Conservation (phyloP, 768 basidiomycete genomes). For the Suillus spraguei region DNA sequence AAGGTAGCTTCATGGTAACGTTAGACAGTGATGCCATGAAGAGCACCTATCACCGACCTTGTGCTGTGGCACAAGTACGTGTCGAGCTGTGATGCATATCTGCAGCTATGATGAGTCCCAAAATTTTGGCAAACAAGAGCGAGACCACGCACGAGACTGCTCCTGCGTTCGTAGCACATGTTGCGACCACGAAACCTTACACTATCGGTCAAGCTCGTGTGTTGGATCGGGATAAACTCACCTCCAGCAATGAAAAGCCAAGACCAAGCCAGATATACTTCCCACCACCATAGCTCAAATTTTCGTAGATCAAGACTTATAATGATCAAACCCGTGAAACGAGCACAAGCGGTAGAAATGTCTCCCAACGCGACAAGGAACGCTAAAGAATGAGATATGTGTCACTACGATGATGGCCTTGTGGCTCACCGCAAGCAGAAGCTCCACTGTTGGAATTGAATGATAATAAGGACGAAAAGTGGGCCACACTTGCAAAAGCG, state of each 20-base stretch:
- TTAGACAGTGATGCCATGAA: not conserved
- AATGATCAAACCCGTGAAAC: constrained; percentile 42
- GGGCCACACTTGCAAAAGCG: constrained; percentile 31
- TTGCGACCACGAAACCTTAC: constrained; percentile 42
- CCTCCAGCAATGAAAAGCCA: constrained; percentile 38
- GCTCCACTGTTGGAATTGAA: constrained; percentile 21
- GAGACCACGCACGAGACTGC: constrained; percentile 30
- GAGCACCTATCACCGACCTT: not conserved
- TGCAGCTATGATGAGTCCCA: constrained; percentile 11
- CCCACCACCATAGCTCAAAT: constrained; percentile 31
- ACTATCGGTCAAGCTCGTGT: not conserved
- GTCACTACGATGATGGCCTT: not conserved
- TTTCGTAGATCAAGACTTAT: constrained; percentile 37
- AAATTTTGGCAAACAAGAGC: not conserved
- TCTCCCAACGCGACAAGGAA: constrained; percentile 50
- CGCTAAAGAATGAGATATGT: constrained; percentile 28
- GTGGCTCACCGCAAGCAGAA: constrained; percentile 29
- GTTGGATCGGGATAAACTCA: constrained; percentile 22
- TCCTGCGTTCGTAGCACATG: constrained; percentile 42
- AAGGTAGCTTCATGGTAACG: constrained; percentile 35
- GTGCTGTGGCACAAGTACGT: constrained; percentile 34
- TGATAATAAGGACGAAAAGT: constrained; percentile 34
- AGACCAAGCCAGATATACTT: constrained; percentile 34
- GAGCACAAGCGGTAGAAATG: constrained; percentile 40
- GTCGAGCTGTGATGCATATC: constrained; percentile 22